phyloP scores from a whole-genome alignment of 257 asterid species.

The Eustoma russellianum region DNA sequence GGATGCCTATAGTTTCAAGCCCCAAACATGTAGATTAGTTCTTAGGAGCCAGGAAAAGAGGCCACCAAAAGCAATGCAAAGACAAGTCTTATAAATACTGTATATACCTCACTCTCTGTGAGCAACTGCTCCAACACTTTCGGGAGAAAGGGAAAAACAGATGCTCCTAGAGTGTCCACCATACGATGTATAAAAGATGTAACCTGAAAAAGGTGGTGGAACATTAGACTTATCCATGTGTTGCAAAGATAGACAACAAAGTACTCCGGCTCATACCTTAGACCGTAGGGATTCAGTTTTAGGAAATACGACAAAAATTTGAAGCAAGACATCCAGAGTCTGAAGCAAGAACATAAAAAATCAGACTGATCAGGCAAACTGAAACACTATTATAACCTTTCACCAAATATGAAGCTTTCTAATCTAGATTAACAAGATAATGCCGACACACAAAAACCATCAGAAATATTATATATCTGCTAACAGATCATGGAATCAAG shows the following conservation, averaged over 20 bases:
- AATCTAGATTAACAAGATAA: neutral
- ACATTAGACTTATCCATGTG: neutral
- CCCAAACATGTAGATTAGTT: too few species aligned
- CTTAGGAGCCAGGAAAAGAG: neutral
- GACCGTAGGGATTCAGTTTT: constrained; percentile 58
- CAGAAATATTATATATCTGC: too few species aligned
- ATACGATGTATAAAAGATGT: constrained; percentile 91
- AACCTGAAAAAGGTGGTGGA: constrained; percentile 35
- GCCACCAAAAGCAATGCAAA: neutral
- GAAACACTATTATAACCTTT: constrained; percentile 2
- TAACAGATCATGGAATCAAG: neutral
- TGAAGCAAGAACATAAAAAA: constrained; percentile 12
- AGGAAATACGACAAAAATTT: constrained; percentile 79
- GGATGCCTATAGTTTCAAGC: too few species aligned
- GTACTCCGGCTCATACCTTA: constrained; percentile 48
- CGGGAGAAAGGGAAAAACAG: constrained; percentile 86
- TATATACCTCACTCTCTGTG: constrained; percentile 73
- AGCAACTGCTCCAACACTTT: constrained; percentile 85
- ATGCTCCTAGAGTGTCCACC: constrained; percentile 84
- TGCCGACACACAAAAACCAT: neutral
- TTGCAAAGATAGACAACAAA: neutral
- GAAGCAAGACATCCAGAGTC: constrained; percentile 58
- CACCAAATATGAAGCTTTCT: too few species aligned
- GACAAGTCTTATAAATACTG: too few species aligned
- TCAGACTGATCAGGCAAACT: neutral